Evolutionary conservation across 352 stramenopile species (phyloP).

Genomic region (Globisporangium abappressorium): DNA sequence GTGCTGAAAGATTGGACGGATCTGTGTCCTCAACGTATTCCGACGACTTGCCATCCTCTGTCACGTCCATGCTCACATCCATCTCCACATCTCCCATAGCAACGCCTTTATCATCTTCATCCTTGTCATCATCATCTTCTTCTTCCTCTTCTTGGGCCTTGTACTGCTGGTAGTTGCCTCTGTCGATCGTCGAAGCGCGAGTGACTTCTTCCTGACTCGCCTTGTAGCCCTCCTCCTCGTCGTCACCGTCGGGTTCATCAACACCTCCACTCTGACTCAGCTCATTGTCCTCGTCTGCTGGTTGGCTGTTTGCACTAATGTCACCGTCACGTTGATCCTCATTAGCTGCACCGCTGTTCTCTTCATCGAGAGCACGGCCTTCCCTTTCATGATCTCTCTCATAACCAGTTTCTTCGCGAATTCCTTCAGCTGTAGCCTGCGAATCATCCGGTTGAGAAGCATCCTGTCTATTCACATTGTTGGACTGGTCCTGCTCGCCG

Average conservation of each 20-base stretch:
- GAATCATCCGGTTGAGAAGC: not conserved
- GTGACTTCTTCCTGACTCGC: conserved; percentile 15
- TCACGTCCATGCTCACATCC: not conserved
- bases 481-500: not conserved
- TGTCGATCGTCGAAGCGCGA: conserved; percentile 44
- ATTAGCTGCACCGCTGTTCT: not conserved
- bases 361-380: too few species aligned
- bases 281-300: not conserved
- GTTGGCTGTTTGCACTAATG: not conserved
- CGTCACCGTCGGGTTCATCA: conserved; percentile 16
- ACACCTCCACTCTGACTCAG: conserved; percentile 11
- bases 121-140: conserved; percentile 17
- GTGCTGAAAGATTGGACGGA: not conserved
- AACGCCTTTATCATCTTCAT: not conserved
- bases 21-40: not conserved
- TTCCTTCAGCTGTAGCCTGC: not conserved
- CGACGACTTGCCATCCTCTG: not conserved
- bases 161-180: conserved; percentile 46
- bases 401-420: not conserved
- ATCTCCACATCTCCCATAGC: not conserved
- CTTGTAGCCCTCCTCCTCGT: conserved; percentile 16
- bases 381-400: not conserved
- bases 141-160: conserved; percentile 26
- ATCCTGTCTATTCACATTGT: not conserved
- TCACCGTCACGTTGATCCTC: not conserved